Percentiles rank a stretch among this genome's conserved stretches.
These are phyloP conservation scores for Hanseniaspora nectarophila DNA, from an alignment of 805 yeast genomes.

Conservation along the genomic window DNA sequence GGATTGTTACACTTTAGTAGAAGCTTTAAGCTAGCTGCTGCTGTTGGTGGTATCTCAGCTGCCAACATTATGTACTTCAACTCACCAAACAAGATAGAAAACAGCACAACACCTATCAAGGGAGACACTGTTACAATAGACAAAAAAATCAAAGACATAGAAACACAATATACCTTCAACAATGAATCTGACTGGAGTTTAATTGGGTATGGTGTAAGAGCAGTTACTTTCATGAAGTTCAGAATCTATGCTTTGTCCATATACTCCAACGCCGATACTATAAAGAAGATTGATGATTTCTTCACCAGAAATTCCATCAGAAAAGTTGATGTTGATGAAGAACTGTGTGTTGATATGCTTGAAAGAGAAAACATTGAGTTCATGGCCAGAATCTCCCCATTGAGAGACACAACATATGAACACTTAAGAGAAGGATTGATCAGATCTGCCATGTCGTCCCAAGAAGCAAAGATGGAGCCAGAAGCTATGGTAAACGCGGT, in stretches of 20 bases:
- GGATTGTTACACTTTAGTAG: neutral
- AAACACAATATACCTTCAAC: constrained; percentile 23
- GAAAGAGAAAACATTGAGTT: constrained; percentile 45
- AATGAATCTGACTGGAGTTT: constrained; percentile 37
- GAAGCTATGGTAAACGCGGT: constrained; percentile 50
- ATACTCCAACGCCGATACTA: constrained; percentile 56
- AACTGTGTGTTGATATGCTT: constrained; percentile 45
- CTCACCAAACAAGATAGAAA: neutral
- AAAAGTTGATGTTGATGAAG: constrained; percentile 30
- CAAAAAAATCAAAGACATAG: constrained; percentile 40
- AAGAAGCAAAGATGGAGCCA: constrained; percentile 41
- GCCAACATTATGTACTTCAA: neutral
- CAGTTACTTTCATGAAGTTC: constrained; percentile 70
- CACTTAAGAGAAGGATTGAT: constrained; percentile 84
- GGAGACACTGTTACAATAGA: constrained; percentile 35
- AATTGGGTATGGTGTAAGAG: constrained; percentile 69
- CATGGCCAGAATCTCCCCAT: constrained; percentile 68
- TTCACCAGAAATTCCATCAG: constrained; percentile 33
- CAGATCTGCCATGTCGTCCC: constrained; percentile 61
- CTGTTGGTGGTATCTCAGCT: neutral
- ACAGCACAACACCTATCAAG: constrained; percentile 1
- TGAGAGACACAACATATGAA: constrained; percentile 79
- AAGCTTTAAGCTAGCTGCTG: neutral
- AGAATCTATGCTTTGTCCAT: constrained; percentile 82
- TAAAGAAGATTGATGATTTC: constrained; percentile 30